Percentiles rank a stretch among this genome's conserved stretches.
Evolutionary conservation across 192 early-diverging fungal genomes (phyloP).

Genomic region (Pecoramyces ruminantium): DNA sequence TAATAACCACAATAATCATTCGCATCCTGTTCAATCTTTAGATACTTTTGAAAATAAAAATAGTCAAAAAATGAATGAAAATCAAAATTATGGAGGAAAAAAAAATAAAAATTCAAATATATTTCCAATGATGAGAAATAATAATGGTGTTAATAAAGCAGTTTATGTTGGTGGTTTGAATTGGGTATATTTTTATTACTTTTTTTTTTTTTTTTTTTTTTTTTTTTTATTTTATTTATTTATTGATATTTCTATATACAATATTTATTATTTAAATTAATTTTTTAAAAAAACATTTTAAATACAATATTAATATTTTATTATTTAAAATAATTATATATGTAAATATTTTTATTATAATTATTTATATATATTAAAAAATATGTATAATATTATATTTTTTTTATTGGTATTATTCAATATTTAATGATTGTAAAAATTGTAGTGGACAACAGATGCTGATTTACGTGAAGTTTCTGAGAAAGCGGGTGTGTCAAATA

Average conservation of each 20-base stretch:
- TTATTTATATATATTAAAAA: too few relatives aligned
- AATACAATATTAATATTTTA: too few relatives aligned
- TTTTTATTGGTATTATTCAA: too few relatives aligned
- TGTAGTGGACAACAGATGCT: slow-evolving; percentile 39
- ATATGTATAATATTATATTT: too few relatives aligned
- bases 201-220: too few relatives aligned
- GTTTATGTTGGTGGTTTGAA: background rate
- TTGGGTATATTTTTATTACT: background rate
- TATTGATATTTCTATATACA: too few relatives aligned
- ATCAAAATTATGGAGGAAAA: background rate
- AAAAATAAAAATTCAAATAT: background rate
- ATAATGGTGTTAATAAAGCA: background rate
- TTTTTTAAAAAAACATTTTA: too few relatives aligned
- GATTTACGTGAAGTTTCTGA: slow-evolving; percentile 19
- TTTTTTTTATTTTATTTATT: too few relatives aligned
- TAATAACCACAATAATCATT: background rate
- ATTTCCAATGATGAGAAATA: background rate
- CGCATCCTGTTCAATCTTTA: background rate
- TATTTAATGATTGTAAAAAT: too few relatives aligned
- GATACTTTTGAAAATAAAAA: background rate
- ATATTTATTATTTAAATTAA: too few relatives aligned
- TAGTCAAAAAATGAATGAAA: background rate
- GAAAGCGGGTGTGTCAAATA: slow-evolving; percentile 24
- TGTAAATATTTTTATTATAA: too few relatives aligned
- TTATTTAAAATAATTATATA: too few relatives aligned